phyloP scores from a whole-genome alignment of 768 basidiomycete species.

The Psilocybe azurescens region DNA sequence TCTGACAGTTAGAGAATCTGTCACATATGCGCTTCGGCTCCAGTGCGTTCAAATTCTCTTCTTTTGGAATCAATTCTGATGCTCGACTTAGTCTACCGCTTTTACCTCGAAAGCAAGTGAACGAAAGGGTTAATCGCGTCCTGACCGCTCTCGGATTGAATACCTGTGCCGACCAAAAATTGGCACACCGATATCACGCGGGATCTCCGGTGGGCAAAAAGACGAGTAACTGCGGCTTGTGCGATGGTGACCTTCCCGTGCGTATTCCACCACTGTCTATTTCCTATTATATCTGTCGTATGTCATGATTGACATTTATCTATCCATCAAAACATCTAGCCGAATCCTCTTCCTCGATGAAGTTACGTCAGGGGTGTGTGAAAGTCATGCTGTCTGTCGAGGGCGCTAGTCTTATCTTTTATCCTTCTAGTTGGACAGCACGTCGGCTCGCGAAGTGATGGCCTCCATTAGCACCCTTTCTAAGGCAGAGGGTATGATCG shows the following conservation, averaged over 20 bases:
- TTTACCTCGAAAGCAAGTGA: slow-evolving; percentile 39
- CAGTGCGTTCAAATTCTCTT: slow-evolving; percentile 37
- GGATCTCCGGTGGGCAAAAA: slow-evolving; percentile 60
- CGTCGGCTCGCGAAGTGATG: slow-evolving; percentile 47
- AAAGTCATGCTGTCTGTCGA: not conserved
- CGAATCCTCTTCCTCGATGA: slow-evolving; percentile 69
- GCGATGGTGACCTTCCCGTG: slow-evolving; percentile 27
- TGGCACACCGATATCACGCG: slow-evolving; percentile 61
- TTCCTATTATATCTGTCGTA: too few relatives aligned
- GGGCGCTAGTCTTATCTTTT: not conserved
- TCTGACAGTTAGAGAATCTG: slow-evolving; percentile 60
- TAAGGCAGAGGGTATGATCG: slow-evolving; percentile 52
- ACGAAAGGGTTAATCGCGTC: slow-evolving; percentile 46
- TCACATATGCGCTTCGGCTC: slow-evolving; percentile 55
- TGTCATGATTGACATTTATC: not conserved
- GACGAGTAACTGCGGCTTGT: slow-evolving; percentile 36
- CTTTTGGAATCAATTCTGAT: not conserved
- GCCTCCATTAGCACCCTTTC: slow-evolving; percentile 50
- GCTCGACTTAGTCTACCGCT: slow-evolving; percentile 37
- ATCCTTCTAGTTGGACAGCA: slow-evolving; percentile 51
- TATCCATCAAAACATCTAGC: slow-evolving; percentile 23
- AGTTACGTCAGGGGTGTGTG: slow-evolving; percentile 54
- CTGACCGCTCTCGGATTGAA: slow-evolving; percentile 52
- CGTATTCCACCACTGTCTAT: not conserved
- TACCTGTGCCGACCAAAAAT: slow-evolving; percentile 55